These are phyloP conservation scores for Mycena vulgaris DNA, from an alignment of 768 basidiomycete genomes.

Conservation along the genomic window DNA sequence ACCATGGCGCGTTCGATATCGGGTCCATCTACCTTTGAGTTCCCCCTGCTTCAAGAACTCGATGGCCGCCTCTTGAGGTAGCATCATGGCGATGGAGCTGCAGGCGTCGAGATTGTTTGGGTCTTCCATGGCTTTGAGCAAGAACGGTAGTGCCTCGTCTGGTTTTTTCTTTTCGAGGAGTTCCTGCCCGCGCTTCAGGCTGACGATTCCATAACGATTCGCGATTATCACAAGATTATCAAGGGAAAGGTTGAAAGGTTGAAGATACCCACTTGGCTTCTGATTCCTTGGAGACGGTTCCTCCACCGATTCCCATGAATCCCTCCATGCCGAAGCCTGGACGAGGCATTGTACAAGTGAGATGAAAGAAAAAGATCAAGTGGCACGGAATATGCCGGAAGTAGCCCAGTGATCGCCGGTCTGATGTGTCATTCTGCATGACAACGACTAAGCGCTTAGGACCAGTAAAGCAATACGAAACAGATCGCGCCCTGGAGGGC, in stretches of 20 bases:
- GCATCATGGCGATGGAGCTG: background rate
- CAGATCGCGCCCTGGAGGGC: too few relatives aligned
- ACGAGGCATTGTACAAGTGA: background rate
- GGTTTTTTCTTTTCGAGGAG: constrained; percentile 20
- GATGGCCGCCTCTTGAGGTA: constrained; percentile 7
- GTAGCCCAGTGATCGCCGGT: too few relatives aligned
- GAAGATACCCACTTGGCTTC: background rate
- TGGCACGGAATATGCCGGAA: too few relatives aligned
- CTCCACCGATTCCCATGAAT: constrained; percentile 5
- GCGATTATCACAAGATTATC: background rate
- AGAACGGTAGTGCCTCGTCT: constrained; percentile 18
- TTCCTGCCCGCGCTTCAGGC: constrained; percentile 19
- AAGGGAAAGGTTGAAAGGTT: background rate
- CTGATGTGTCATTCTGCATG: too few relatives aligned
- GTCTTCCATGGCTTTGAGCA: constrained; percentile 23
- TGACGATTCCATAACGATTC: too few relatives aligned
- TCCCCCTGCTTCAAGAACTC: constrained; percentile 5
- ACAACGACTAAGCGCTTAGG: too few relatives aligned
- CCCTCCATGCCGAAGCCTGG: constrained; percentile 2
- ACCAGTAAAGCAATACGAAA: too few relatives aligned
- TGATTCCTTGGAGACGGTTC: constrained; percentile 1
- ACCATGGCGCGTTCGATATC: background rate
- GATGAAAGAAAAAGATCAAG: too few relatives aligned
- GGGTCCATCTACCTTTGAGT: background rate
- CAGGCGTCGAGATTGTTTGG: constrained; percentile 21